Percentiles rank a stretch among this genome's conserved stretches.
Conservation (phyloP, 129 eudicot species). For the Erigeron canadensis region DNA sequence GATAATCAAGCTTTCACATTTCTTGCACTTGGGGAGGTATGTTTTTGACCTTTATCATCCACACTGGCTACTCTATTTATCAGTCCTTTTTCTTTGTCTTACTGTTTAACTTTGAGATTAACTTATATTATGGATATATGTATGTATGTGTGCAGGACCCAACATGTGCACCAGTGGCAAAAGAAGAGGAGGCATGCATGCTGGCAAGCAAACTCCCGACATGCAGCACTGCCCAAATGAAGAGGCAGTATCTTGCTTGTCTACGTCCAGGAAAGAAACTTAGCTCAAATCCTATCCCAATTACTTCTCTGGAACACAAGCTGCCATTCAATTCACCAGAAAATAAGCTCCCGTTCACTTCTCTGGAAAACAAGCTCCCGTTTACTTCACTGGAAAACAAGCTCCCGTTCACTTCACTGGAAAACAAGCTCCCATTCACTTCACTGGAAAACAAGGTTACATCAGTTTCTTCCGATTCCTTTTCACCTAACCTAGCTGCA, state of each 20-base stretch:
- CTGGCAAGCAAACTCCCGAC: conserved; percentile 54
- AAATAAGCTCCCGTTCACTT: conserved; percentile 34
- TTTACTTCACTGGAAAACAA: conserved; percentile 33
- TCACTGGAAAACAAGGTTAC: conserved; percentile 48
- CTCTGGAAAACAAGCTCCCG: conserved; percentile 30
- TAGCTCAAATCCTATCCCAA: conserved; percentile 30
- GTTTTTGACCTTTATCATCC: neutral
- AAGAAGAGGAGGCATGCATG: conserved; percentile 47
- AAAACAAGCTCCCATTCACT: conserved; percentile 47
- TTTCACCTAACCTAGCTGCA: conserved; percentile 29
- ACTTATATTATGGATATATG: neutral
- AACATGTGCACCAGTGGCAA: conserved; percentile 47
- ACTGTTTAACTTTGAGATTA: neutral
- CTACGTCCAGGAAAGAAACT: conserved; percentile 43
- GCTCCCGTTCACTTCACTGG: conserved; percentile 46
- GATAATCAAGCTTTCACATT: conserved; percentile 59
- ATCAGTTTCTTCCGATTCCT: conserved; percentile 30
- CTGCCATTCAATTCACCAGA: conserved; percentile 36
- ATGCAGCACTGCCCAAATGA: conserved; percentile 45
- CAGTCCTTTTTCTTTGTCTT: neutral
- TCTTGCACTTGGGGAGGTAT: conserved; percentile 60
- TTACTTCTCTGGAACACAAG: conserved; percentile 2
- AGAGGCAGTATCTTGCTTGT: conserved; percentile 46
- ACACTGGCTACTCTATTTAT: neutral
- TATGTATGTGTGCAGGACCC: conserved; percentile 41